These are phyloP conservation scores for Fusarium albosuccineum DNA, from an alignment of 2,329 filamentous ascomycete genomes.

Conservation along the genomic window DNA sequence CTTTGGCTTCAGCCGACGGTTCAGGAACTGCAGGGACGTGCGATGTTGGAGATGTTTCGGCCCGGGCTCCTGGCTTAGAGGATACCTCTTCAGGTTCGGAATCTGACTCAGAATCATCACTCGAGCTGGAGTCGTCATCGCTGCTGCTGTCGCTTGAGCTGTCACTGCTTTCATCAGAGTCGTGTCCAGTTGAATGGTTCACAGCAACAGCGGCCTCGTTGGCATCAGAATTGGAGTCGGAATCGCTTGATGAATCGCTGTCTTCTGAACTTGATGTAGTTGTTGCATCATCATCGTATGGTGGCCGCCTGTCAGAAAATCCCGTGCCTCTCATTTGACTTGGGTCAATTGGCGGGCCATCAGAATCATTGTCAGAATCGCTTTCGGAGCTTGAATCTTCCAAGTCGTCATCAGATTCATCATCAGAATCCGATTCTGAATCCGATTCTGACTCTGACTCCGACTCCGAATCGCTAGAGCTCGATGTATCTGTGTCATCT, in stretches of 20 bases:
- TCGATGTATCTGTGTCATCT: slow-evolving; percentile 31
- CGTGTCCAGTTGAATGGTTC: slow-evolving; percentile 23
- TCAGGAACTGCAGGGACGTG: not conserved
- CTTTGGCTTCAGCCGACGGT: slow-evolving; percentile 3
- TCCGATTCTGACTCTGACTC: slow-evolving; percentile 38
- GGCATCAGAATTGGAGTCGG: slow-evolving; percentile 6
- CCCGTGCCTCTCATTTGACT: not conserved
- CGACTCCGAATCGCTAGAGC: slow-evolving; percentile 45
- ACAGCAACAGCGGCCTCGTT: not conserved
- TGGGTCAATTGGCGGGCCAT: not conserved
- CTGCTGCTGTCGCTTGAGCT: slow-evolving; percentile 38
- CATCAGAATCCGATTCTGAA: slow-evolving; percentile 46
- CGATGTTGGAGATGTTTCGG: slow-evolving; percentile 4
- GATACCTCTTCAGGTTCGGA: slow-evolving; percentile 54
- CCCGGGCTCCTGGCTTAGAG: slow-evolving; percentile 46
- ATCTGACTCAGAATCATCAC: slow-evolving; percentile 46
- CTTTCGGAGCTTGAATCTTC: slow-evolving; percentile 15
- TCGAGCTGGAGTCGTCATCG: slow-evolving; percentile 38
- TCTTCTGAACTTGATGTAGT: slow-evolving; percentile 5
- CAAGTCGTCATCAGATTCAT: slow-evolving; percentile 55
- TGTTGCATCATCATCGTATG: not conserved
- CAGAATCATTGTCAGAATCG: slow-evolving; percentile 27
- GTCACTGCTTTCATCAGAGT: slow-evolving; percentile 33
- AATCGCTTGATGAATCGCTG: slow-evolving; percentile 26
- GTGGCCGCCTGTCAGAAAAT: not conserved